Evolutionary conservation across 768 basidiomycete genomes (phyloP).

Genomic region (Pseudohyphozyma bogoriensis): DNA sequence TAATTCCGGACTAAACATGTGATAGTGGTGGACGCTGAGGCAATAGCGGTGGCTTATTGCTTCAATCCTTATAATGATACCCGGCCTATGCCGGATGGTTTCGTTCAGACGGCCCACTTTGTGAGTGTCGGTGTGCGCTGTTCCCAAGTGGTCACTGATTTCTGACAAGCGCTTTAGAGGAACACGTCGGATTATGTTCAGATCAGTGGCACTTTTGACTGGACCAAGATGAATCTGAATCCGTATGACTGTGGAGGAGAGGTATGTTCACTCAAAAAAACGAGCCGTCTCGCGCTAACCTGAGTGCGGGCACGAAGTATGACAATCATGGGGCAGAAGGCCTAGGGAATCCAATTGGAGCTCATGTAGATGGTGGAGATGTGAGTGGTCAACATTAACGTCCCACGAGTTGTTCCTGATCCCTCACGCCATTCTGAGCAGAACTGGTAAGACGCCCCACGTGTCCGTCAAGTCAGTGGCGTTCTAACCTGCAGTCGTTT

Average conservation of each 20-base stretch:
- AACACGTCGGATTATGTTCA: conserved; percentile 6
- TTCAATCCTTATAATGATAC: conserved; percentile 5
- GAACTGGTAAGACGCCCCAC: too few species aligned
- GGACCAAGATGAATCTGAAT: neutral
- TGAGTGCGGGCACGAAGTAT: neutral
- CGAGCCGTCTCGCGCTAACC: neutral
- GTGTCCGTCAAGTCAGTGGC: too few species aligned
- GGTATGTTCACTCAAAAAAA: neutral
- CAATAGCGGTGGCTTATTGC: conserved; percentile 6
- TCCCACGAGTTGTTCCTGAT: neutral
- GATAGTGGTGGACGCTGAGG: conserved; percentile 4
- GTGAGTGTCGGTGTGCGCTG: neutral
- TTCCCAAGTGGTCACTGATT: too few species aligned
- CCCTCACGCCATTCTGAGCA: too few species aligned
- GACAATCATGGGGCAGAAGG: conserved; percentile 1
- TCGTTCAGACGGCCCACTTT: conserved; percentile 1
- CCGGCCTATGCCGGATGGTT: conserved; percentile 1
- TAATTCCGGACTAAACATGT: too few species aligned
- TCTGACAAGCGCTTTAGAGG: neutral
- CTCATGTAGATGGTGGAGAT: neutral
- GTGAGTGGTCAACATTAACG: neutral
- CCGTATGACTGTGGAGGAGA: conserved; percentile 1
- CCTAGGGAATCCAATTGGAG: neutral
- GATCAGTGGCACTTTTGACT: conserved; percentile 4
- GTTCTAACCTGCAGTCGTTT: too few species aligned